Conservation (phyloP, 78 protist species). For the Pigoraptor vietnamica region DNA sequence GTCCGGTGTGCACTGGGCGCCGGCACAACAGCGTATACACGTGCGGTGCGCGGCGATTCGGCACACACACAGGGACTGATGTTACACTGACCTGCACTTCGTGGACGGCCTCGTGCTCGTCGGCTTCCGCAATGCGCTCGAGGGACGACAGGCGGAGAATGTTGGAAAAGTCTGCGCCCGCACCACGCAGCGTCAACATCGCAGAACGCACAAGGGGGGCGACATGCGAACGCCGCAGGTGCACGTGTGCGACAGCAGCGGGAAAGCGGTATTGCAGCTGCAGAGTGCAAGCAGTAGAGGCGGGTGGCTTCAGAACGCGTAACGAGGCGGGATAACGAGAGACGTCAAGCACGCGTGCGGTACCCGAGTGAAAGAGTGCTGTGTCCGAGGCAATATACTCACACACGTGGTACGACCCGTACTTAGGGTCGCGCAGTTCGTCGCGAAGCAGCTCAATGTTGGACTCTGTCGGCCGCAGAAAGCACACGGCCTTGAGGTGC, state of each 20-base stretch:
- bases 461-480: slow-evolving; percentile 78
- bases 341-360: too few species aligned
- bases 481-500: slow-evolving; percentile 77
- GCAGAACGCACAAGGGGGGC: not conserved
- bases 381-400: not conserved
- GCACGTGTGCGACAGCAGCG: too few species aligned
- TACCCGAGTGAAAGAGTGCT: too few species aligned
- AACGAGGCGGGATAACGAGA: too few species aligned
- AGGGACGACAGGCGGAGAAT: slow-evolving; percentile 21
- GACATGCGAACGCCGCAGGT: too few species aligned
- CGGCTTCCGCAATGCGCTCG: slow-evolving; percentile 80
- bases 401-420: slow-evolving; percentile 81
- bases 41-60: too few species aligned
- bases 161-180: slow-evolving; percentile 77
- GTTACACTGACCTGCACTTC: slow-evolving; percentile 19
- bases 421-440: slow-evolving; percentile 72
- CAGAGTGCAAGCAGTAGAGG: too few species aligned
- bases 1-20: too few species aligned
- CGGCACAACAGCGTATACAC: too few species aligned
- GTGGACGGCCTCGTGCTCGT: slow-evolving; percentile 70
- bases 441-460: slow-evolving; percentile 43
- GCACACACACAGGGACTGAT: not conserved
- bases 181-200: not conserved
- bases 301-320: too few species aligned
- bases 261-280: too few species aligned